phyloP scores from a whole-genome alignment of 1,284 basidiomycete species.

The Ceraceosorus bombacis region DNA sequence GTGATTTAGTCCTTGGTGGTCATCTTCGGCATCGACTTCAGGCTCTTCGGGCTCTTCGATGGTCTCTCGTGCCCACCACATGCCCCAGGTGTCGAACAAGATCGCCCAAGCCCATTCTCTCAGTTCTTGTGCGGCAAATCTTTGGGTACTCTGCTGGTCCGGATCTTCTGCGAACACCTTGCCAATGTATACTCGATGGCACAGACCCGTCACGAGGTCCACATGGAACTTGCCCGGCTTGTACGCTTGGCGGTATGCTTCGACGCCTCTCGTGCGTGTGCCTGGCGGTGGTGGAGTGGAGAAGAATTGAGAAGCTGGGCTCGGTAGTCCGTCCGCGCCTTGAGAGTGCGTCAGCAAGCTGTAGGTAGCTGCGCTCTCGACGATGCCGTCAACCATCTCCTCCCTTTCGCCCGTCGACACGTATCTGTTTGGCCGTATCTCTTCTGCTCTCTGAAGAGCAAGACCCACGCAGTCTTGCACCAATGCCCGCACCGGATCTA shows the following conservation, averaged over 20 bases:
- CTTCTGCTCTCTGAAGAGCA: constrained; percentile 1
- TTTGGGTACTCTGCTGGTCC: constrained; percentile 23
- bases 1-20: background rate
- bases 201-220: constrained; percentile 20
- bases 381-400: constrained; percentile 26
- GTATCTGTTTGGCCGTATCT: constrained; percentile 17
- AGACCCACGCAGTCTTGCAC: constrained; percentile 24
- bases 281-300: background rate
- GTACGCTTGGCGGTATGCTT: constrained; percentile 23
- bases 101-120: constrained; percentile 24
- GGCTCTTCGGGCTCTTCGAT: constrained; percentile 21
- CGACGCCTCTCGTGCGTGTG: constrained; percentile 4
- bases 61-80: constrained; percentile 34
- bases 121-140: constrained; percentile 21
- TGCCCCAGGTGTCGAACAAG: constrained; percentile 32
- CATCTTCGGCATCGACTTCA: constrained; percentile 8
- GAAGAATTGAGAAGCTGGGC: constrained; percentile 25
- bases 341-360: constrained; percentile 22
- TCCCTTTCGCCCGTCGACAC: constrained; percentile 26
- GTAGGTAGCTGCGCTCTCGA: constrained; percentile 34
- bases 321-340: constrained; percentile 18
- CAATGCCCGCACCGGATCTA: constrained; percentile 33
- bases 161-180: constrained; percentile 30
- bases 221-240: constrained; percentile 17
- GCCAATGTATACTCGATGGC: constrained; percentile 18